These are phyloP conservation scores for Aspergillus jensenii DNA, from an alignment of 2,329 filamentous ascomycete genomes.

Conservation along the genomic window DNA sequence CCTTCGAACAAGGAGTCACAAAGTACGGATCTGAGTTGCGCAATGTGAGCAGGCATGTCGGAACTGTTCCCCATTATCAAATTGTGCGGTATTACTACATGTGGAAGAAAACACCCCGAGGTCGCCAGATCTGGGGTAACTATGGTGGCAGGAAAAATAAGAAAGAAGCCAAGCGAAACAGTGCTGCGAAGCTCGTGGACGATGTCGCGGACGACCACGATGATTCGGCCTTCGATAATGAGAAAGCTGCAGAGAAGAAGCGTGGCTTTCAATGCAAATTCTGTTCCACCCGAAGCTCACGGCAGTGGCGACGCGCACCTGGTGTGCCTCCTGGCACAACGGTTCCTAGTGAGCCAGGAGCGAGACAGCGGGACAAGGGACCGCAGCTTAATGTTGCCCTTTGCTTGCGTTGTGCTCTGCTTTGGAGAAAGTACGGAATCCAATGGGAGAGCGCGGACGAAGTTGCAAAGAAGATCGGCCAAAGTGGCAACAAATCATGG, in stretches of 20 bases:
- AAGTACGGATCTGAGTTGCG: conserved; percentile 92
- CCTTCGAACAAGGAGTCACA: conserved; percentile 85
- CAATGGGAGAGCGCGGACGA: conserved; percentile 95
- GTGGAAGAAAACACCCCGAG: conserved; percentile 92
- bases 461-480: conserved; percentile 79
- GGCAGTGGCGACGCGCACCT: conserved; percentile 90
- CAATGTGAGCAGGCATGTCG: conserved; percentile 76
- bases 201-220: conserved; percentile 91
- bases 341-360: conserved; percentile 62
- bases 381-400: conserved; percentile 75
- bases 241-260: conserved; percentile 77
- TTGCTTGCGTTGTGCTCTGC: conserved; percentile 83
- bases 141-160: conserved; percentile 86
- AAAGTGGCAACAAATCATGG: conserved; percentile 76
- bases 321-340: conserved; percentile 70
- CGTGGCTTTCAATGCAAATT: conserved; percentile 92
- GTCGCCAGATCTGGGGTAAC: conserved; percentile 84
- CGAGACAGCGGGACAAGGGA: conserved; percentile 76
- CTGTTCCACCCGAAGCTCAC: conserved; percentile 74
- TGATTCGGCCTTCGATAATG: conserved; percentile 91
- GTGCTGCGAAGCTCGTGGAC: conserved; percentile 76
- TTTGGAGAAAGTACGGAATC: conserved; percentile 95
- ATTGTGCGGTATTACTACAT: conserved; percentile 94
- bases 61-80: conserved; percentile 71
- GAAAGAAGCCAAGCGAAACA: conserved; percentile 70